Evolutionary conservation across 108 stramenopile genomes (phyloP), one percentile per base, ranked within the genome.

Genomic region (Thalassiosira profunda): DNA sequence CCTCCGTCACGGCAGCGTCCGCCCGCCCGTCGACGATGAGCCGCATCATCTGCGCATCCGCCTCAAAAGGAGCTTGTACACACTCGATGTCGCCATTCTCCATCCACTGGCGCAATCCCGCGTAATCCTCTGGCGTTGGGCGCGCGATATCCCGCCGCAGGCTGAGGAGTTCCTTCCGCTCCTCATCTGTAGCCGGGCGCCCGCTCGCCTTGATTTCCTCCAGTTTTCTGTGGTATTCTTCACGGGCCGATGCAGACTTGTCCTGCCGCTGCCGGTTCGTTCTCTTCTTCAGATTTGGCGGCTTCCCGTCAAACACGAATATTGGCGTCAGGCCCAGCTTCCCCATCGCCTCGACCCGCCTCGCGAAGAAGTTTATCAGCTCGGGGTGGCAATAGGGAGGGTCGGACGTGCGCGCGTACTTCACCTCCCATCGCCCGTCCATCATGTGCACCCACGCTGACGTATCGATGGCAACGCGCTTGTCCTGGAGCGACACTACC

Each of bases 281-380:
- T 12, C 4, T 29, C 36, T 20, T 20, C 30, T 60, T 60, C 5
- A 43, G 3, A 5, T 4, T 5, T 8, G 40, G 10, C 29, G 59
- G 24, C 5, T 44, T 43, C 4, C 59, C 59, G 29, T 60, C 59
- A 60, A n/a, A 60, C 6, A 60, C 41, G 45, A 44, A 60, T 23
- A 60, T 43, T 5, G 17, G 59, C 4, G 17, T 25, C 25, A 60
- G 6, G n/a, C n/a, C n/a, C n/a, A n/a, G n/a, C n/a, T n/a, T n/a
- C n/a, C n/a, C n/a, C n/a, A n/a, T n/a, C n/a, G n/a, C n/a, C n/a
- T n/a, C 21, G 36, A 34, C 30, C 30, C 40, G 10, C 36, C n/a
- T n/a, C n/a, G n/a, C n/a, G n/a, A n/a, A n/a, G n/a, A n/a, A n/a
- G n/a, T n/a, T n/a, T n/a, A n/a, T n/a, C n/a, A n/a, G n/a, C n/a